phyloP scores from a whole-genome alignment of 192 early-diverging fungal genomes.

The Coemansia sp. region DNA sequence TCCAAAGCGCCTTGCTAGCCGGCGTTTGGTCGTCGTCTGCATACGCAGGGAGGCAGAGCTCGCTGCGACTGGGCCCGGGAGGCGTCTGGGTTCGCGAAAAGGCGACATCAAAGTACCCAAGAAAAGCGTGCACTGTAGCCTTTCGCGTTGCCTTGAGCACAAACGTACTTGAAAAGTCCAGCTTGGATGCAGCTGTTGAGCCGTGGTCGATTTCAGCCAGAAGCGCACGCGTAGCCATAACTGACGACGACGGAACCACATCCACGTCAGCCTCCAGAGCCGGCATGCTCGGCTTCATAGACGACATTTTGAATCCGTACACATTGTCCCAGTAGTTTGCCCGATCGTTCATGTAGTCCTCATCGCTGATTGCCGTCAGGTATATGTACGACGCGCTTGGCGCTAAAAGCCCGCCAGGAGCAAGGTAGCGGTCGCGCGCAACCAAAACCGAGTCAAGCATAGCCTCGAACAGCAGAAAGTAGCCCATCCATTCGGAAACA shows the following conservation, averaged over 20 bases:
- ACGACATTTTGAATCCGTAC: constrained; percentile 90
- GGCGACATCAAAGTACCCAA: constrained; percentile 93
- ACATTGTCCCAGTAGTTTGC: constrained; percentile 87
- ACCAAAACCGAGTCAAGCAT: constrained; percentile 68
- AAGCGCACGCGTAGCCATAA: constrained; percentile 65
- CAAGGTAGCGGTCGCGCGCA: constrained; percentile 83
- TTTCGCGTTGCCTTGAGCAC: constrained; percentile 61
- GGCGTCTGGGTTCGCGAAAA: constrained; percentile 59
- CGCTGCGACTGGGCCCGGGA: constrained; percentile 37
- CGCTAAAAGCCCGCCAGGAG: constrained; percentile 90
- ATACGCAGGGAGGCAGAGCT: constrained; percentile 23
- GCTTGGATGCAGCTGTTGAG: constrained; percentile 61
- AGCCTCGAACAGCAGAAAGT: constrained; percentile 92
- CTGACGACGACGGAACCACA: constrained; percentile 63
- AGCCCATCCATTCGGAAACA: constrained; percentile 96
- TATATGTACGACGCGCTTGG: constrained; percentile 89
- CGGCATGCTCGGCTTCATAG: constrained; percentile 67
- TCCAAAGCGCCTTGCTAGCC: constrained; percentile 33
- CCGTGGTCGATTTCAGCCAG: constrained; percentile 75
- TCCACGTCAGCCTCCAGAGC: constrained; percentile 82
- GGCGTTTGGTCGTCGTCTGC: background rate
- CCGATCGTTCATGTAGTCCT: constrained; percentile 78
- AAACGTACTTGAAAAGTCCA: constrained; percentile 77
- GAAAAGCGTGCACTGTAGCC: constrained; percentile 71
- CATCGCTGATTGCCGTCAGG: constrained; percentile 82